These are phyloP conservation scores for Miscanthus lutarioriparius DNA, from an alignment of 176 grass and related monocot genomes.

Conservation along the genomic window DNA sequence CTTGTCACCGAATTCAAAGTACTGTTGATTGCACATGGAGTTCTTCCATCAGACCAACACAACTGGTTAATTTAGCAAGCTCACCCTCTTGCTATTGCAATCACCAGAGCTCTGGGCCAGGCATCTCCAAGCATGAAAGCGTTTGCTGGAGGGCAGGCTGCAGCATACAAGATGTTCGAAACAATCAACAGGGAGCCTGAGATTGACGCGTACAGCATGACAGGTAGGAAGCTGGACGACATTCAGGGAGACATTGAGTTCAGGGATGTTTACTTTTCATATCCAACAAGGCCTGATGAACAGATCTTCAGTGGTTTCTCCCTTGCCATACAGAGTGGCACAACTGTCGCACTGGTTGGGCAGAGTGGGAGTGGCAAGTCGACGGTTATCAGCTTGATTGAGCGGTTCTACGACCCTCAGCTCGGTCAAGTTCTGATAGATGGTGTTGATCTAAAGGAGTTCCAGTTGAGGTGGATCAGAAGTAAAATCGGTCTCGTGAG, in stretches of 20 bases:
- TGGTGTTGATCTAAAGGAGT: conserved; percentile 61
- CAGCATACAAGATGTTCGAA: conserved; percentile 87
- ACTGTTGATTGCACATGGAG: background rate
- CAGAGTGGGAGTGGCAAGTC: conserved; percentile 93
- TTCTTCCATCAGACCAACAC: background rate
- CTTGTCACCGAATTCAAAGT: background rate
- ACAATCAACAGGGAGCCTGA: conserved; percentile 78
- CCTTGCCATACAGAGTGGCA: conserved; percentile 55
- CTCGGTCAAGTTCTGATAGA: conserved; percentile 76
- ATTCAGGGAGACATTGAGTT: conserved; percentile 79
- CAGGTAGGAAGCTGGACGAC: conserved; percentile 69
- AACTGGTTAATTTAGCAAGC: conserved; percentile 17
- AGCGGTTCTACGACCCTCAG: conserved; percentile 86
- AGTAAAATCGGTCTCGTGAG: conserved; percentile 88
- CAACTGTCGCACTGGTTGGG: conserved; percentile 73
- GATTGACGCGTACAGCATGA: conserved; percentile 59
- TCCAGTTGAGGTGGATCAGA: conserved; percentile 77
- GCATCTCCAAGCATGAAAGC: conserved; percentile 75
- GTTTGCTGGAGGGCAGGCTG: conserved; percentile 73
- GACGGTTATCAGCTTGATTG: conserved; percentile 70
- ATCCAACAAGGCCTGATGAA: conserved; percentile 71
- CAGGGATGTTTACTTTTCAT: conserved; percentile 67
- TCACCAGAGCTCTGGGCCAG: conserved; percentile 73
- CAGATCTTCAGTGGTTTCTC: conserved; percentile 77
- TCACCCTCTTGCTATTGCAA: background rate